phyloP scores from a whole-genome alignment of 2,329 filamentous ascomycete genomes.

The Gliomastix tumulicola region DNA sequence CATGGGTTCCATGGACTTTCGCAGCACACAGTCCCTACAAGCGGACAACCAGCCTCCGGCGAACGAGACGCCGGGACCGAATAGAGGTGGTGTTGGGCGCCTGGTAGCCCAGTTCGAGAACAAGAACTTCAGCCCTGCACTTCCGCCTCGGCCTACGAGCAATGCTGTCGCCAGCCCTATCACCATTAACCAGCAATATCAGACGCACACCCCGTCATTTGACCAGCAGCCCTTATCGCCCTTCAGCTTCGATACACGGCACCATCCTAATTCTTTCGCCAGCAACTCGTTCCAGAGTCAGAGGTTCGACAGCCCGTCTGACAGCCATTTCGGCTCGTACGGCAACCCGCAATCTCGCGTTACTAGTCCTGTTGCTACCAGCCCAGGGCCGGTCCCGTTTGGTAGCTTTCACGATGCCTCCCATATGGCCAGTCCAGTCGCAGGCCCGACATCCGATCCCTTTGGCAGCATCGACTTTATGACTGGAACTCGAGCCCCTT shows the following conservation, averaged over 20 bases:
- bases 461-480: conserved; percentile 27
- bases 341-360: conserved; percentile 13
- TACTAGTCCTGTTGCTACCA: conserved; percentile 22
- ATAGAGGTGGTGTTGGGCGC: conserved; percentile 23
- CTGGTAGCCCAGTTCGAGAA: conserved; percentile 33
- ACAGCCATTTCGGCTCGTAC: conserved; percentile 6
- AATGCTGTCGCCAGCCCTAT: conserved; percentile 16
- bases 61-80: conserved; percentile 4
- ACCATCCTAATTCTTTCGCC: conserved; percentile 1
- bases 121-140: conserved; percentile 24
- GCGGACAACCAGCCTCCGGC: conserved; percentile 2
- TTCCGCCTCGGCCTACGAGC: conserved; percentile 23
- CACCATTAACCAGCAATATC: conserved; percentile 3
- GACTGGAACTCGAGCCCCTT: neutral
- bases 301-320: conserved; percentile 2
- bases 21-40: conserved; percentile 14
- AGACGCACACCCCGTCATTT: no score
- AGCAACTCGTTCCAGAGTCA: conserved; percentile 3
- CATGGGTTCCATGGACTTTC: conserved; percentile 21
- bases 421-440: conserved; percentile 16
- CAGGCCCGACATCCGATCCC: conserved; percentile 15
- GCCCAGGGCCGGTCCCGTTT: conserved; percentile 18
- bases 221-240: conserved; percentile 16
- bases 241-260: conserved; percentile 16
- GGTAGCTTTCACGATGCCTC: conserved; percentile 21